Evolutionary conservation across 169 alveolate genomes (phyloP).

Genomic region (Eimeria sp.): DNA sequence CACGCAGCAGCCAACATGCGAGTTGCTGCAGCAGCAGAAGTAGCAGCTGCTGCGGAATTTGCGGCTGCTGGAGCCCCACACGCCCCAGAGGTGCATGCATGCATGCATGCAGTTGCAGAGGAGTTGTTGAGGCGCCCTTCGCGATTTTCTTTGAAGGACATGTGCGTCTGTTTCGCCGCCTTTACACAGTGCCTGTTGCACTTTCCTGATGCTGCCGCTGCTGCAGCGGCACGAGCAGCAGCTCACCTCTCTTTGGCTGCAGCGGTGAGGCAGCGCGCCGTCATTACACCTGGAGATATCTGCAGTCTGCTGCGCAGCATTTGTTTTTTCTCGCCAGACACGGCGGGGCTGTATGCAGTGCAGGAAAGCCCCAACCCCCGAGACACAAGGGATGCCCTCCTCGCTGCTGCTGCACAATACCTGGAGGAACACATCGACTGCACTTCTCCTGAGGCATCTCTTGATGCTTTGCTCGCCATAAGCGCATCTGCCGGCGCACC

Average conservation of each 20-base stretch:
- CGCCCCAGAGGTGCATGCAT: background rate
- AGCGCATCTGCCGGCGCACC: slow-evolving; percentile 66
- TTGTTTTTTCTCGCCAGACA: slow-evolving; percentile 27
- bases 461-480: slow-evolving; percentile 81
- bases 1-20: slow-evolving; percentile 23
- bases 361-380: background rate
- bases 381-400: background rate
- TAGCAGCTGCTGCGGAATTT: background rate
- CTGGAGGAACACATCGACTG: slow-evolving; percentile 72
- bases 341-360: background rate
- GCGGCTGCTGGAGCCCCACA: slow-evolving; percentile 27
- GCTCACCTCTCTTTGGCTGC: slow-evolving; percentile 66
- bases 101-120: slow-evolving; percentile 33
- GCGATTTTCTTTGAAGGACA: slow-evolving; percentile 20
- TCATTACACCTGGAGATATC: slow-evolving; percentile 37
- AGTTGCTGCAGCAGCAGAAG: slow-evolving; percentile 14
- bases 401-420: slow-evolving; percentile 71
- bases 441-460: slow-evolving; percentile 78
- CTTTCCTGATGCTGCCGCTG: slow-evolving; percentile 22
- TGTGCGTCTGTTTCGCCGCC: background rate
- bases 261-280: slow-evolving; percentile 34
- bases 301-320: slow-evolving; percentile 12
- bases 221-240: slow-evolving; percentile 37
- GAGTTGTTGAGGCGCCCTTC: background rate
- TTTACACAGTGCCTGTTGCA: slow-evolving; percentile 44